phyloP scores from a whole-genome alignment of 1,139 yeast species.

The Candida frijolesensis region DNA sequence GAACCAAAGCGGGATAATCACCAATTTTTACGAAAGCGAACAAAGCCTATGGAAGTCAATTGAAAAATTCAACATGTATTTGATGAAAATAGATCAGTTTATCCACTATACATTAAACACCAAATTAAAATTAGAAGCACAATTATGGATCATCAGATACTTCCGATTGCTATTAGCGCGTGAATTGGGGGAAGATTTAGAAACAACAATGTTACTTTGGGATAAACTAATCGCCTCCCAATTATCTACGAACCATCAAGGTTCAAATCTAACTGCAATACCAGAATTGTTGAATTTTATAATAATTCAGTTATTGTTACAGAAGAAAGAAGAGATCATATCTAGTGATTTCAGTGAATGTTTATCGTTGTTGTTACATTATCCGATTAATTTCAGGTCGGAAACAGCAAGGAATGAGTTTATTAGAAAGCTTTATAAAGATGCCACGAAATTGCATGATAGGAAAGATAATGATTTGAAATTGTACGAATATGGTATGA shows the following conservation, averaged over 20 bases:
- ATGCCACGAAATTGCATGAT: slow-evolving; percentile 33
- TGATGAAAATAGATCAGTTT: slow-evolving; percentile 51
- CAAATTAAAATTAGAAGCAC: slow-evolving; percentile 57
- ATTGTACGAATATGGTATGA: slow-evolving; percentile 42
- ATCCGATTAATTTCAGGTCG: slow-evolving; percentile 39
- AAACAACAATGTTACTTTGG: slow-evolving; percentile 52
- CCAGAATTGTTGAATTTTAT: slow-evolving; percentile 51
- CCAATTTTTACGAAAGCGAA: slow-evolving; percentile 48
- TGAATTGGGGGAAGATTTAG: slow-evolving; percentile 54
- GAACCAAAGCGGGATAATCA: slow-evolving; percentile 37
- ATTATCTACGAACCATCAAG: slow-evolving; percentile 11
- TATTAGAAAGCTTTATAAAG: slow-evolving; percentile 29
- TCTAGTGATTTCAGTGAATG: slow-evolving; percentile 66
- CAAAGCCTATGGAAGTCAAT: slow-evolving; percentile 41
- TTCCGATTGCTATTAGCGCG: slow-evolving; percentile 58
- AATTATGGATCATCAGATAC: slow-evolving; percentile 70
- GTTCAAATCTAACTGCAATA: slow-evolving; percentile 23
- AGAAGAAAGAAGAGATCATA: slow-evolving; percentile 49
- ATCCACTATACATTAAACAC: slow-evolving; percentile 46
- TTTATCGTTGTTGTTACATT: slow-evolving; percentile 58
- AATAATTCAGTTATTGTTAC: slow-evolving; percentile 52
- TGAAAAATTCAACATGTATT: slow-evolving; percentile 48
- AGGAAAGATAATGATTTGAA: slow-evolving; percentile 37
- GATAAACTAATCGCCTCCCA: slow-evolving; percentile 53
- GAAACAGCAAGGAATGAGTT: slow-evolving; percentile 20